Evolutionary conservation across 148 eudicot species (phyloP).

Genomic region (Polygonum aviculare): DNA sequence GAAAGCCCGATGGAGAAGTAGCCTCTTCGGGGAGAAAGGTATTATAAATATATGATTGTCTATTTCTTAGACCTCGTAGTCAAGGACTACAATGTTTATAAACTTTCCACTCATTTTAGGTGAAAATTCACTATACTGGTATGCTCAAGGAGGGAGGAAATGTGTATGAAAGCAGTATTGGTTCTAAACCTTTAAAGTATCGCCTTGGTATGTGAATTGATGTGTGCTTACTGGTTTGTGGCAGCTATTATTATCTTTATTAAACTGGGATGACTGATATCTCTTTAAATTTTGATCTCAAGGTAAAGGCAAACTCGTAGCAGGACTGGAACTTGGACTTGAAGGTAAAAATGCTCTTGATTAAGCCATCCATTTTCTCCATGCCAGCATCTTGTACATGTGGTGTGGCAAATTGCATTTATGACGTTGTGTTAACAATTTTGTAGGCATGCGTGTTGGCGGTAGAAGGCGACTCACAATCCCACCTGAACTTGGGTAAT

Average conservation of each 20-base stretch:
- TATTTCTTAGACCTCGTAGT: neutral
- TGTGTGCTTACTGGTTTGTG: neutral
- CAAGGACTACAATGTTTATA: neutral
- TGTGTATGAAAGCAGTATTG: conserved; percentile 43
- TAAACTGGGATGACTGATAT: neutral
- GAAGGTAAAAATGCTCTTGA: conserved; percentile 33
- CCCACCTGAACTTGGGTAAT: conserved; percentile 68
- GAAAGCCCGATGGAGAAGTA: conserved; percentile 23
- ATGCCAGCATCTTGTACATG: neutral
- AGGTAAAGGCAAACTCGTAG: conserved; percentile 50
- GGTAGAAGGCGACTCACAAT: conserved; percentile 56
- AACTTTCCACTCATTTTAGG: conserved; percentile 26
- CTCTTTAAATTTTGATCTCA: neutral
- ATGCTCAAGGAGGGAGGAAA: conserved; percentile 47
- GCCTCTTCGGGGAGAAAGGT: conserved; percentile 33
- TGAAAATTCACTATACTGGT: conserved; percentile 53
- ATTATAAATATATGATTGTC: neutral
- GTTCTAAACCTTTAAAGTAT: conserved; percentile 47
- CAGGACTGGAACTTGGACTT: conserved; percentile 61
- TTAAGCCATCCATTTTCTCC: neutral
- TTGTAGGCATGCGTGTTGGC: conserved; percentile 71
- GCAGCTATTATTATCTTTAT: neutral
- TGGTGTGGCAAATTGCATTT: neutral
- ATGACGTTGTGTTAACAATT: neutral
- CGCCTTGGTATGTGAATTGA: conserved; percentile 49